These are phyloP conservation scores for Vitis hybrid DNA, from an alignment of 177 flowering plant genomes.

Conservation along the genomic window DNA sequence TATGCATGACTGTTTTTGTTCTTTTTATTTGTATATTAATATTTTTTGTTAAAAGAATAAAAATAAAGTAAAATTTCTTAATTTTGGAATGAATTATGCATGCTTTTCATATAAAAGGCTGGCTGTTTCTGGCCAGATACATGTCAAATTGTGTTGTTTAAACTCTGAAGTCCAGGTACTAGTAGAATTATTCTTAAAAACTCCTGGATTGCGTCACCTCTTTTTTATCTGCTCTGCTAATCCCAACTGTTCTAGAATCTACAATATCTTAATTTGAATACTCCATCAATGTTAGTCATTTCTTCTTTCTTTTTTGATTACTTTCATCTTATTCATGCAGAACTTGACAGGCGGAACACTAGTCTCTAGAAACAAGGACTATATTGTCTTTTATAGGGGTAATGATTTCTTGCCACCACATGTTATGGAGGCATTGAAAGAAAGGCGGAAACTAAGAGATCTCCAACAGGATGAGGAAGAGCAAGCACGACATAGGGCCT, in stretches of 20 bases:
- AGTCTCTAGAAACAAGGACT: slow-evolving; percentile 86
- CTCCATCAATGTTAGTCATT: background rate
- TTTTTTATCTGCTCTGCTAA: no score
- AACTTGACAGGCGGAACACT: slow-evolving; percentile 85
- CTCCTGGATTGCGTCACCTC: no score
- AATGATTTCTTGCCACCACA: slow-evolving; percentile 83
- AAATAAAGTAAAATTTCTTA: no score
- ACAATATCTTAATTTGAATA: background rate
- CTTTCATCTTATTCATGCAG: slow-evolving; percentile 41
- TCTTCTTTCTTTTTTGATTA: slow-evolving; percentile 6
- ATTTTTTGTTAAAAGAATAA: no score
- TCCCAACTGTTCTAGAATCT: background rate
- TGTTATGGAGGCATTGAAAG: slow-evolving; percentile 47
- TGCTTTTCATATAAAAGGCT: no score
- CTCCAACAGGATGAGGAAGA: slow-evolving; percentile 75
- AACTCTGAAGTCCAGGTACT: no score
- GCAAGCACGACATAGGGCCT: slow-evolving; percentile 49
- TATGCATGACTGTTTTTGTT: no score
- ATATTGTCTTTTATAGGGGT: slow-evolving; percentile 87
- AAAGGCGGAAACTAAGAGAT: slow-evolving; percentile 49
- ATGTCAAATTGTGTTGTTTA: no score
- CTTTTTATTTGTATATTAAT: no score
- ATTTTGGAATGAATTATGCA: no score
- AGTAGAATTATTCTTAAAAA: no score
- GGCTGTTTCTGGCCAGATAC: no score